Conservation (phyloP, 2,329 filamentous ascomycete genomes). For the Penicillium capsulatum region DNA sequence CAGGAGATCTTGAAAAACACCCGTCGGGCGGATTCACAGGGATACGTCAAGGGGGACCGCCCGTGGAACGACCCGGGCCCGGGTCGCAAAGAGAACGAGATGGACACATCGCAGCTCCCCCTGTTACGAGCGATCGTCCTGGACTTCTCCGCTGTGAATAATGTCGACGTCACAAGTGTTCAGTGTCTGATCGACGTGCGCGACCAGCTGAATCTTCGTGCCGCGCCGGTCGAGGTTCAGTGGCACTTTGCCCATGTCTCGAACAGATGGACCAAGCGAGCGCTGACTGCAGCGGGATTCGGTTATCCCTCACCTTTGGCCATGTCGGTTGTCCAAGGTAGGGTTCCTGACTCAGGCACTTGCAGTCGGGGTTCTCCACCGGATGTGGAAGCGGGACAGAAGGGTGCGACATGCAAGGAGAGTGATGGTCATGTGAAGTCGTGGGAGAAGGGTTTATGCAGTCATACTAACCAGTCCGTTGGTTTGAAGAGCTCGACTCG, state of each 20-base stretch:
- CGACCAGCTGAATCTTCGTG: slow-evolving; percentile 83
- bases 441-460: neutral
- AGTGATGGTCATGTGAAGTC: neutral
- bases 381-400: no score
- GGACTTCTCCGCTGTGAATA: slow-evolving; percentile 85
- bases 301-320: neutral
- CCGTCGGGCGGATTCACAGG: slow-evolving; percentile 64
- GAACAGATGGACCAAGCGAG: slow-evolving; percentile 87
- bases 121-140: slow-evolving; percentile 78
- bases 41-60: slow-evolving; percentile 66
- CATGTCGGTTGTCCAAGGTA: slow-evolving; percentile 1
- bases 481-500: slow-evolving; percentile 1
- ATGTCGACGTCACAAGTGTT: slow-evolving; percentile 82
- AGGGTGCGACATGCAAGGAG: neutral
- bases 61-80: slow-evolving; percentile 91
- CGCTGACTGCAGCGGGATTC: slow-evolving; percentile 79
- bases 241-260: slow-evolving; percentile 88
- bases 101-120: slow-evolving; percentile 50
- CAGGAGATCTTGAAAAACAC: slow-evolving; percentile 64
- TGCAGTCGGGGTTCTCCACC: no score
- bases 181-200: slow-evolving; percentile 87
- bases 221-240: slow-evolving; percentile 71
- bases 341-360: no score
- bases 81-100: neutral
- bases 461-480: neutral